Percentiles rank a stretch among this genome's conserved stretches.
These are phyloP conservation scores for Macrolepiota fuliginosa DNA, from an alignment of 768 basidiomycete species.

Conservation along the genomic window DNA sequence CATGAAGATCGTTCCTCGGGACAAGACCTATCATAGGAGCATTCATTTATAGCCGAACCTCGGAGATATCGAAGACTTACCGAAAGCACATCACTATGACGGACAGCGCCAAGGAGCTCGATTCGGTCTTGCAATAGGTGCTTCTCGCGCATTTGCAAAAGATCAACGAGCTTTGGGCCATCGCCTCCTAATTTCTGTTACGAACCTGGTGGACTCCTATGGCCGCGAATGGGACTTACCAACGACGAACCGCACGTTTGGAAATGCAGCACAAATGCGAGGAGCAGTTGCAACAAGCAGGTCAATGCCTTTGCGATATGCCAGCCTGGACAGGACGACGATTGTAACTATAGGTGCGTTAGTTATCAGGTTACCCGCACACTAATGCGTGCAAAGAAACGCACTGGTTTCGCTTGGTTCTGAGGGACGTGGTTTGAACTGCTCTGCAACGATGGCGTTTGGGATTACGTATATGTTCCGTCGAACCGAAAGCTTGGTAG, in stretches of 20 bases:
- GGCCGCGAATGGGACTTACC: slow-evolving; percentile 40
- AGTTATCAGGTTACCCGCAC: neutral
- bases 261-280: slow-evolving; percentile 80
- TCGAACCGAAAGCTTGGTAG: slow-evolving; percentile 43
- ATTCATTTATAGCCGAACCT: neutral
- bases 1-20: slow-evolving; percentile 86
- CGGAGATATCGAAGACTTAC: slow-evolving; percentile 38
- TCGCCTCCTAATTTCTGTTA: slow-evolving; percentile 64
- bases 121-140: slow-evolving; percentile 88
- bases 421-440: slow-evolving; percentile 69
- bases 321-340: slow-evolving; percentile 85
- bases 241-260: slow-evolving; percentile 85
- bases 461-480: slow-evolving; percentile 88
- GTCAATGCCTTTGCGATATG: slow-evolving; percentile 96
- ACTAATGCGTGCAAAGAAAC: slow-evolving; percentile 17
- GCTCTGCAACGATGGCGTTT: slow-evolving; percentile 83
- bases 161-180: slow-evolving; percentile 91
- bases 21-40: slow-evolving; percentile 59
- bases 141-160: slow-evolving; percentile 95
- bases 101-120: slow-evolving; percentile 80
- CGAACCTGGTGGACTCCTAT: neutral
- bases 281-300: slow-evolving; percentile 92
- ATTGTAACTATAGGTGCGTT: slow-evolving; percentile 69
- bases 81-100: slow-evolving; percentile 77
- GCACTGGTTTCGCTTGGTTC: slow-evolving; percentile 55